Evolutionary conservation across 352 stramenopile genomes (phyloP).

Genomic region (Pythium volutum): DNA sequence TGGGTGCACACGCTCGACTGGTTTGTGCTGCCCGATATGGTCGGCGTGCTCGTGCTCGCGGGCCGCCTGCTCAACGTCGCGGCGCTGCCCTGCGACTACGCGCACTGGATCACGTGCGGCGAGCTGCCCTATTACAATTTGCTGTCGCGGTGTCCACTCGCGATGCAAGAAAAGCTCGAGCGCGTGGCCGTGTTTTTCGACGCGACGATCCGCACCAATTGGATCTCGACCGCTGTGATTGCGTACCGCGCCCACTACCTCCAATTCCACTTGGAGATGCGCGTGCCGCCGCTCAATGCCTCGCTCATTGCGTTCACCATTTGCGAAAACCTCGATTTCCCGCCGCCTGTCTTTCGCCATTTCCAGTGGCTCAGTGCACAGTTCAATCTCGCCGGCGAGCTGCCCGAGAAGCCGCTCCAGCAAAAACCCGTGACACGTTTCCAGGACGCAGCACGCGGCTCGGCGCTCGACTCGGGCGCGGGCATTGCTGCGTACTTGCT

Average conservation of each 20-base stretch:
- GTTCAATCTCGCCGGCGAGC: slow-evolving; percentile 40
- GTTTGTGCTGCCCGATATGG: slow-evolving; percentile 55
- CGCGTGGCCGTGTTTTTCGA: slow-evolving; percentile 63
- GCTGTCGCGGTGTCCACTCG: slow-evolving; percentile 42
- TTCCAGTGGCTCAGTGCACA: slow-evolving; percentile 64
- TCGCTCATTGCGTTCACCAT: slow-evolving; percentile 52
- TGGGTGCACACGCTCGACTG: slow-evolving; percentile 28
- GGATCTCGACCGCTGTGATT: slow-evolving; percentile 36
- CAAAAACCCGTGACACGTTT: not conserved
- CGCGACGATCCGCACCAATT: slow-evolving; percentile 35
- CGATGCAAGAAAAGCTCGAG: slow-evolving; percentile 45
- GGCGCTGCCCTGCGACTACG: slow-evolving; percentile 58
- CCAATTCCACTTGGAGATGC: slow-evolving; percentile 69
- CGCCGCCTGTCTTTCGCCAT: slow-evolving; percentile 53
- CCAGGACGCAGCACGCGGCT: slow-evolving; percentile 21
- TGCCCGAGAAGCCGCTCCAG: slow-evolving; percentile 41
- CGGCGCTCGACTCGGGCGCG: slow-evolving; percentile 42
- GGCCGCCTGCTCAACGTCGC: slow-evolving; percentile 62
- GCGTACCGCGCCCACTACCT: slow-evolving; percentile 55
- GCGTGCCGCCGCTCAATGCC: slow-evolving; percentile 67
- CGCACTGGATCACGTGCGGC: slow-evolving; percentile 53
- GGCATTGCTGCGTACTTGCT: slow-evolving; percentile 64
- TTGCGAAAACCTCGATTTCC: slow-evolving; percentile 54
- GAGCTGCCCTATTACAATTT: slow-evolving; percentile 68
- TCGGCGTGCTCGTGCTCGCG: slow-evolving; percentile 60